Conservation (phyloP, 768 basidiomycete genomes). For the Pleurotus pulmonarius region DNA sequence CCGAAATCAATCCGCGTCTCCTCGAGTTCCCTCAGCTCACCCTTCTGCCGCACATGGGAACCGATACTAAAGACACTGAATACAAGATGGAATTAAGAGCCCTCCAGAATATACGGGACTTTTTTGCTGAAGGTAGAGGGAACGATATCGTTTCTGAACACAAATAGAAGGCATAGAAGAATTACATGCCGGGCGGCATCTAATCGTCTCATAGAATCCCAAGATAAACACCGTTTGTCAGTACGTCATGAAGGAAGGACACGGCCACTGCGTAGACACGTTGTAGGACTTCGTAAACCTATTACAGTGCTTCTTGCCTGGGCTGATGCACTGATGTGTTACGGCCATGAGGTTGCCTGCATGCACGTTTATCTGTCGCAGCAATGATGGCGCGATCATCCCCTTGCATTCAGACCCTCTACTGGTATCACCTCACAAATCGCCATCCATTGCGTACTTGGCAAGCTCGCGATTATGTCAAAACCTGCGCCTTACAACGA, state of each 20-base stretch:
- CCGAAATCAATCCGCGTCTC: constrained; percentile 72
- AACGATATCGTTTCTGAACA: constrained; percentile 66
- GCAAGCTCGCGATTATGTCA: background rate
- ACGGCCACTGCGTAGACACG: no score
- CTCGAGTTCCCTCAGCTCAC: constrained; percentile 81
- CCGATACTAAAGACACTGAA: constrained; percentile 79
- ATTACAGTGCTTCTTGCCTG: background rate
- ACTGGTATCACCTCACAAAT: background rate
- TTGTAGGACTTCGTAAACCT: no score
- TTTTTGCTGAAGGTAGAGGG: constrained; percentile 58
- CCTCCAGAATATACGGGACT: constrained; percentile 72
- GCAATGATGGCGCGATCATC: background rate
- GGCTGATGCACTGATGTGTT: background rate
- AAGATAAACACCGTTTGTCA: no score
- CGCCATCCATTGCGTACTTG: background rate
- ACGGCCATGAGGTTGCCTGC: constrained; percentile 6
- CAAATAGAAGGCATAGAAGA: constrained; percentile 11
- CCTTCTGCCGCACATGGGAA: constrained; percentile 91
- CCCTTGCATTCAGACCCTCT: background rate
- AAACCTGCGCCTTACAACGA: background rate
- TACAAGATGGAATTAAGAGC: constrained; percentile 84
- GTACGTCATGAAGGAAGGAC: no score
- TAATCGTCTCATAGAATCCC: no score
- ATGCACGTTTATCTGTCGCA: background rate
- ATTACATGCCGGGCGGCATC: background rate